Conservation (phyloP, 148 eudicot genomes). For the Rhododendron williamsianum region DNA sequence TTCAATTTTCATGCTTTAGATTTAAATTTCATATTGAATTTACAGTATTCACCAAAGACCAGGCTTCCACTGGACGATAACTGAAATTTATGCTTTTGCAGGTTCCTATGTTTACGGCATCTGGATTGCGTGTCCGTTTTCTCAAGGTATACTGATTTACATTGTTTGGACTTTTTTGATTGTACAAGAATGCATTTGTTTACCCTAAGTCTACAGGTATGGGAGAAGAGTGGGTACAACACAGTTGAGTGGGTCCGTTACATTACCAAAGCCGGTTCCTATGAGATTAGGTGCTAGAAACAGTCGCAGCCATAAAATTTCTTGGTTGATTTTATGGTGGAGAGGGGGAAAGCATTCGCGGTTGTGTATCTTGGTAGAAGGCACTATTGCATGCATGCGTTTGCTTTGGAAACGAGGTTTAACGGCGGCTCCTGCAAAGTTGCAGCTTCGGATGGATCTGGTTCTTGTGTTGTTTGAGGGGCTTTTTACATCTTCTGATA, state of each 20-base stretch:
- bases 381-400: background rate
- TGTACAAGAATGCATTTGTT: background rate
- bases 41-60: background rate
- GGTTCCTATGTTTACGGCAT: constrained; percentile 99
- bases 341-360: background rate
- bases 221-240: constrained; percentile 97
- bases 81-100: constrained; percentile 20
- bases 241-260: constrained; percentile 99
- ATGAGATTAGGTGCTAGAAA: constrained; percentile 53
- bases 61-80: background rate
- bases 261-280: constrained; percentile 92
- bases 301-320: background rate
- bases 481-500: background rate
- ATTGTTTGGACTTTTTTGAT: background rate
- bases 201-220: constrained; percentile 41
- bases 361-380: background rate
- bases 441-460: background rate
- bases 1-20: background rate
- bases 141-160: constrained; percentile 53
- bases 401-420: background rate
- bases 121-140: constrained; percentile 94
- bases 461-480: constrained; percentile 5
- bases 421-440: background rate
- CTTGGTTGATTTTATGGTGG: background rate
- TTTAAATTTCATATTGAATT: background rate